phyloP scores from a whole-genome alignment of 805 yeast genomes.

The Henningerozyma blattae region DNA sequence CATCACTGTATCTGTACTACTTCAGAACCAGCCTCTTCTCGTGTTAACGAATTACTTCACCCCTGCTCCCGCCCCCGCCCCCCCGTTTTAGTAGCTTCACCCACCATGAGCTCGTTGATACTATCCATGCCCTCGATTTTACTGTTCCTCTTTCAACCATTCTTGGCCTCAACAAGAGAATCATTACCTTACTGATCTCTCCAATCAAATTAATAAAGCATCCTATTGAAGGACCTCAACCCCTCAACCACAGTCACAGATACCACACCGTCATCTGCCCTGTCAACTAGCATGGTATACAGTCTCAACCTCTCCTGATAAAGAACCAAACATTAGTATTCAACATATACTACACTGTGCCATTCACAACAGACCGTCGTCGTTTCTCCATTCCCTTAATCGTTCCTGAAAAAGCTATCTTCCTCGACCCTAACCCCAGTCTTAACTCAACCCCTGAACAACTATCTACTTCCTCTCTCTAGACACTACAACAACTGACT shows the following conservation, averaged over 20 bases:
- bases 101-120: not conserved
- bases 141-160: not conserved
- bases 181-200: not conserved
- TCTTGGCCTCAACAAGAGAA: not conserved
- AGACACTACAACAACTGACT: too few species aligned
- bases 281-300: not conserved
- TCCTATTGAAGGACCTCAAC: not conserved
- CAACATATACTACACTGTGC: not conserved
- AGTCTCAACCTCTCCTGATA: not conserved
- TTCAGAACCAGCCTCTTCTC: too few species aligned
- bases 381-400: not conserved
- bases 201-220: not conserved
- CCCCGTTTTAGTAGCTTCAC: too few species aligned
- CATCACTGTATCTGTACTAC: too few species aligned
- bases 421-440: not conserved
- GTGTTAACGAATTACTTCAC: too few species aligned
- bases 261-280: not conserved
- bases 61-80: too few species aligned
- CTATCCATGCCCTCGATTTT: not conserved
- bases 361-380: not conserved
- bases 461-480: too few species aligned
- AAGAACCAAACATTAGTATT: not conserved
- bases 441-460: too few species aligned
- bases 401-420: not conserved
- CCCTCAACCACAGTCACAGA: not conserved